Evolutionary conservation across 2,329 filamentous ascomycete species (phyloP).

Genomic region (Bipolaris sorokiniana): DNA sequence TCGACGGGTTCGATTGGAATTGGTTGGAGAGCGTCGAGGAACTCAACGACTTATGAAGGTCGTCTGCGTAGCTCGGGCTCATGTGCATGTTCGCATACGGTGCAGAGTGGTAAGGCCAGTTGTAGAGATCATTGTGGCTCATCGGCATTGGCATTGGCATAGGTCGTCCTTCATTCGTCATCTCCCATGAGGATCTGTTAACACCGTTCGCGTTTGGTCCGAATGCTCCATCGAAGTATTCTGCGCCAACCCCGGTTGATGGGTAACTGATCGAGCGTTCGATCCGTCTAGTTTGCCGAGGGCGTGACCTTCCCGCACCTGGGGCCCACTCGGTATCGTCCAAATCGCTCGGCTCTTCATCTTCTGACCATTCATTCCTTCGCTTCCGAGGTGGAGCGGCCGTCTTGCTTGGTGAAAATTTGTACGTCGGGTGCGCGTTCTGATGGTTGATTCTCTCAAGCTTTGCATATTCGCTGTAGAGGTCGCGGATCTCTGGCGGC

Average conservation of each 20-base stretch:
- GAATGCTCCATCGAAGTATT: slow-evolving; percentile 38
- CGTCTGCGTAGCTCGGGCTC: slow-evolving; percentile 34
- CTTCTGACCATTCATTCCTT: slow-evolving; percentile 51
- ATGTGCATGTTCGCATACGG: slow-evolving; percentile 51
- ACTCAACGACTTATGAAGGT: slow-evolving; percentile 51
- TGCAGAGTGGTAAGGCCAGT: slow-evolving; percentile 60
- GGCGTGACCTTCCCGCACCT: slow-evolving; percentile 30
- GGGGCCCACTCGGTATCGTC: slow-evolving; percentile 51
- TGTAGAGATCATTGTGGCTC: slow-evolving; percentile 51
- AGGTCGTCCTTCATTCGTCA: slow-evolving; percentile 58
- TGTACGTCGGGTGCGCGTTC: slow-evolving; percentile 86
- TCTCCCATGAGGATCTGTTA: slow-evolving; percentile 58
- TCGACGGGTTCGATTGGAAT: slow-evolving; percentile 39
- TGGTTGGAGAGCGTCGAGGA: slow-evolving; percentile 35
- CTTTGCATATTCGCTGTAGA: slow-evolving; percentile 79
- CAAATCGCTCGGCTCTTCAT: slow-evolving; percentile 52
- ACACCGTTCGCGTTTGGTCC: slow-evolving; percentile 43
- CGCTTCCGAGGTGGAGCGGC: slow-evolving; percentile 55
- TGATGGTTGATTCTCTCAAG: slow-evolving; percentile 85
- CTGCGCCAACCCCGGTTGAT: slow-evolving; percentile 28
- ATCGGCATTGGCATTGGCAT: slow-evolving; percentile 53
- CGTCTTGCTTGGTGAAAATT: slow-evolving; percentile 84
- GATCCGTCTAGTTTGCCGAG: slow-evolving; percentile 31
- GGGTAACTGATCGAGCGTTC: slow-evolving; percentile 37
- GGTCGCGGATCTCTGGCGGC: slow-evolving; percentile 70